A percentile compares a stretch with the other conserved stretches of the same genome.
Evolutionary conservation across 2,329 filamentous ascomycete species (phyloP).

Genomic region (Pseudogymnoascus verrucosus): DNA sequence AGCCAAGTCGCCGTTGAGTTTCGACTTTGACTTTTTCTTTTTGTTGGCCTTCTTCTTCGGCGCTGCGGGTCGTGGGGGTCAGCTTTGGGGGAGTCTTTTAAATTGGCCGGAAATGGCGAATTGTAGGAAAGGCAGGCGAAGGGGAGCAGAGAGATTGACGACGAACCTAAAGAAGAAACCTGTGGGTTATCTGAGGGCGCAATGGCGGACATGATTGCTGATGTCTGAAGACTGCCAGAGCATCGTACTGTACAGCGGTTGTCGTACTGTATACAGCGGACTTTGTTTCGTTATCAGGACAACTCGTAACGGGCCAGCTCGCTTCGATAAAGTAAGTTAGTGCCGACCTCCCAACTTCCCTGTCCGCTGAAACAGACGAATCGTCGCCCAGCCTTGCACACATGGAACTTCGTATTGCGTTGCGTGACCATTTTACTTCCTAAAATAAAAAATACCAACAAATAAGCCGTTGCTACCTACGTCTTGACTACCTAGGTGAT

Average conservation of each 20-base stretch:
- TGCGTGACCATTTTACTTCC: background rate
- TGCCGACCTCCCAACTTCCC: background rate
- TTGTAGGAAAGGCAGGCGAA: background rate
- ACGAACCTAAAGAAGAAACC: constrained; percentile 25
- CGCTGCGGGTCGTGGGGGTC: constrained; percentile 29
- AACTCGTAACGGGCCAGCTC: background rate
- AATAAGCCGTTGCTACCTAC: background rate
- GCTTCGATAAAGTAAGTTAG: constrained; percentile 6
- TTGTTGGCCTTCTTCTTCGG: constrained; percentile 52
- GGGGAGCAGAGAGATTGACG: background rate
- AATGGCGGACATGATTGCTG: constrained; percentile 26
- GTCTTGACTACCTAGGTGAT: constrained; percentile 14
- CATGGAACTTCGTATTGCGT: constrained; percentile 4
- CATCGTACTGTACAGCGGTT: background rate
- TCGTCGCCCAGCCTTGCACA: constrained; percentile 4
- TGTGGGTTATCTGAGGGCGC: constrained; percentile 24
- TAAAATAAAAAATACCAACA: background rate
- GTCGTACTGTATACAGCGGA: background rate
- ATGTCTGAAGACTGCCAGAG: constrained; percentile 3
- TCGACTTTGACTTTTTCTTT: constrained; percentile 39
- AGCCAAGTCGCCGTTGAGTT: constrained; percentile 29
- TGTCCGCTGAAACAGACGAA: background rate
- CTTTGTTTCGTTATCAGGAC: constrained; percentile 3
- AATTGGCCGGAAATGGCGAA: background rate
- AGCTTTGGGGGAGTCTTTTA: constrained; percentile 16